A percentile compares a stretch with the other conserved stretches of the same genome.
Evolutionary conservation across 768 basidiomycete species (phyloP).

Genomic region (Phanerochaete carnosa): DNA sequence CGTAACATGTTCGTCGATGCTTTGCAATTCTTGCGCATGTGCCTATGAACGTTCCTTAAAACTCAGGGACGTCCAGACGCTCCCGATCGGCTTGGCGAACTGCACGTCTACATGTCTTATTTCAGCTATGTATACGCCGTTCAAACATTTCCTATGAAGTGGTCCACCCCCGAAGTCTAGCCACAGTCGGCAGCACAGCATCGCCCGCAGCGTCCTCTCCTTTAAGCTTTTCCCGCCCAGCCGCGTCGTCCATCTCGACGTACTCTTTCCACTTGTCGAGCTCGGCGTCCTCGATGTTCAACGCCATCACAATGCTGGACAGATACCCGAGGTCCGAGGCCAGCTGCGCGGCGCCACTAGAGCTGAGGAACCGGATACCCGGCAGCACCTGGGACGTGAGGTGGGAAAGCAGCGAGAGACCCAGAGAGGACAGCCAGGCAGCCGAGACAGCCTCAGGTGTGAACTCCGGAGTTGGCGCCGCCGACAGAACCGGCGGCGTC

Average conservation of each 20-base stretch:
- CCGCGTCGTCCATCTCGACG: conserved; percentile 56
- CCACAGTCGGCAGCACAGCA: conserved; percentile 14
- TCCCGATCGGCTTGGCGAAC: background rate
- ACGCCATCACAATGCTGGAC: conserved; percentile 82
- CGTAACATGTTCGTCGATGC: background rate
- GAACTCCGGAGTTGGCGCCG: conserved; percentile 27
- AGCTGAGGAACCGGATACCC: conserved; percentile 57
- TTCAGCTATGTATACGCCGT: background rate
- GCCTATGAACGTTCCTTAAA: background rate
- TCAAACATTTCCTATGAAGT: background rate
- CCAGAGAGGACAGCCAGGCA: conserved; percentile 91
- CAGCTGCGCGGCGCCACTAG: conserved; percentile 77
- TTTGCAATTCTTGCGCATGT: background rate
- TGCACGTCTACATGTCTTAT: background rate
- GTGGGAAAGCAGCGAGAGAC: conserved; percentile 72
- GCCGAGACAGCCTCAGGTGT: conserved; percentile 81
- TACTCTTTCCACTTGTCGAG: conserved; percentile 78
- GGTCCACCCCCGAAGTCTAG: conserved; percentile 19
- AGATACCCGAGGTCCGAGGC: conserved; percentile 86
- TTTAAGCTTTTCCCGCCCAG: conserved; percentile 24
- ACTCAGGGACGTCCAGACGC: background rate
- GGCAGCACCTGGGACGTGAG: conserved; percentile 73
- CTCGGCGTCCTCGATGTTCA: conserved; percentile 84
- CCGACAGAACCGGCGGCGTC: conserved; percentile 6
- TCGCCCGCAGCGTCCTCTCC: conserved; percentile 14